Evolutionary conservation across 2,329 filamentous ascomycete species (phyloP), one percentile per base, ranked within the genome.

Genomic region (Chaetomiaceae sp.): DNA sequence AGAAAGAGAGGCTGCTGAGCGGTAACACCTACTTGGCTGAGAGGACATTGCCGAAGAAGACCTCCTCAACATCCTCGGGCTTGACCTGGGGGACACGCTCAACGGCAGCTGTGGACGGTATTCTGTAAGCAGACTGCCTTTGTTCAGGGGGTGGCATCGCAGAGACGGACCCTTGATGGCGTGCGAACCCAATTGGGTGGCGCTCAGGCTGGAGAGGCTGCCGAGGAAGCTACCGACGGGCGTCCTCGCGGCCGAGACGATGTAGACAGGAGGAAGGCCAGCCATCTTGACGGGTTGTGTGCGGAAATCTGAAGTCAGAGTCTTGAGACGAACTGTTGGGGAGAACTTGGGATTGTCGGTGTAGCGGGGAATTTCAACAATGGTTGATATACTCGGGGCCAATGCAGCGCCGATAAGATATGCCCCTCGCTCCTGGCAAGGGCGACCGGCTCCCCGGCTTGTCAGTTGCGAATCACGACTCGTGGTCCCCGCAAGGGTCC

Each of bases 1-100:
- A n/a, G 27, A 22, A 19, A 12, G 20, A 18, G 26, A 6, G 41
- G 41, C 30, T 7, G 15, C 18, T 26, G 24, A 15, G 45, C 5
- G 17, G 8, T 36, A 18, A 18, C 19, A 62, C 76, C 60, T 78
- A 95, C 90, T 91, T 90, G 67, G 91, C 93, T 50, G 90, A 95
- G 61, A 98, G 79, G 57, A 98, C 93, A 75, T 98, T 98, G 68
- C 93, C 93, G 65, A 96, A 94, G 76, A 93, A 94, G 64, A 98
- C 88, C 68, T 98, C 93, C 65, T 98, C 83, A 48, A 98, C 87
- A 65, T 95, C 81, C 61, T 89, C 81, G 45, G 88, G 78, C 72
- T 94, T 90, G 72, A 98, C 81, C 62, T 84, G 79, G 46, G 93
- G 83, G 38, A 86, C 87, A 62, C 88, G 85, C 71, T 89, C 85